Evolutionary conservation across 202 grass and related monocot species (phyloP).

Genomic region (Digitaria exilis): DNA sequence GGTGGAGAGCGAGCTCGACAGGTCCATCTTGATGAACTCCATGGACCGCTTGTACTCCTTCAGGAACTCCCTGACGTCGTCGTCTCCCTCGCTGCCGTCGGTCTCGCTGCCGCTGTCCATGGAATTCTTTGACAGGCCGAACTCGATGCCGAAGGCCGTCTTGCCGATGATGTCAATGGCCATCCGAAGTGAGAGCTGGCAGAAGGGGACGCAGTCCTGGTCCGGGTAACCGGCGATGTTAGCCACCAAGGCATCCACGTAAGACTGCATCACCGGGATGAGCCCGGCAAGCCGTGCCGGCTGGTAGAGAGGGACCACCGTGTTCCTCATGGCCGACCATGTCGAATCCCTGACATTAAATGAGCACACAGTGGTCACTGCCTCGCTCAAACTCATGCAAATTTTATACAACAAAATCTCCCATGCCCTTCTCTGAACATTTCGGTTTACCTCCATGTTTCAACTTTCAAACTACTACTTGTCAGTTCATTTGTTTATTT

Average conservation of each 20-base stretch:
- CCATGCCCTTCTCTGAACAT: background rate
- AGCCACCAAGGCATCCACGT: constrained; percentile 44
- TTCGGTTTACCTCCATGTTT: background rate
- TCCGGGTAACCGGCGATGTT: constrained; percentile 51
- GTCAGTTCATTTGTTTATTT: background rate
- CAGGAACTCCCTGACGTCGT: constrained; percentile 64
- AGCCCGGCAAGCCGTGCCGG: constrained; percentile 70
- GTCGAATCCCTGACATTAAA: constrained; percentile 57
- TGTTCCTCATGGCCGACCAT: constrained; percentile 85
- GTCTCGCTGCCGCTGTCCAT: background rate
- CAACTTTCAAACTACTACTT: background rate
- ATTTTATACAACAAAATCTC: background rate
- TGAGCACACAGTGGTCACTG: background rate
- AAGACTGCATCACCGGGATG: constrained; percentile 76
- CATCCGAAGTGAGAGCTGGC: constrained; percentile 76
- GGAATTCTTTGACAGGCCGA: constrained; percentile 57
- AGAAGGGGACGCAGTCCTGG: constrained; percentile 71
- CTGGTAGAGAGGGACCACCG: constrained; percentile 87
- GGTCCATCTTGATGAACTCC: constrained; percentile 91
- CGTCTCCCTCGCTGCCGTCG: background rate
- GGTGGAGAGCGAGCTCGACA: constrained; percentile 85
- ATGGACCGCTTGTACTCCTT: constrained; percentile 68
- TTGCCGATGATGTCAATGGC: constrained; percentile 93
- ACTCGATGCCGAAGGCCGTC: constrained; percentile 91
- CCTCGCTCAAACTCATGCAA: background rate